Evolutionary conservation across 331 rosid species (phyloP), one percentile per base, ranked within the genome.

Genomic region (Pyrus hybrid): DNA sequence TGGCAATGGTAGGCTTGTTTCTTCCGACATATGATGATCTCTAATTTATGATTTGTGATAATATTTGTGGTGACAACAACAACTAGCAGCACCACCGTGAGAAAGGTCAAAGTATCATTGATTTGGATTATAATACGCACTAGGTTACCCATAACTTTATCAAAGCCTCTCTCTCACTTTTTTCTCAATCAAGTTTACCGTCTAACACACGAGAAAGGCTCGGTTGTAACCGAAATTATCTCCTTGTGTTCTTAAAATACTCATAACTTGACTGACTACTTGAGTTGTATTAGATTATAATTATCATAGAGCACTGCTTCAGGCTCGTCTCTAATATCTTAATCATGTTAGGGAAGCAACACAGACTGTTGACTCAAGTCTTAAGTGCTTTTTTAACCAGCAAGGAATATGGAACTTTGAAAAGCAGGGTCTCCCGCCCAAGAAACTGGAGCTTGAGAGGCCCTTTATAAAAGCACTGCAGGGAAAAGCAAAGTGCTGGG

Each of bases 1-100:
- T 57, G 64, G 37, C 79, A 66, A 57, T 54, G 65, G 53, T 75
- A 41, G 78, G 53, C 18, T 74, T 63, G 63, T 28, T 41, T 22
- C 21, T 20, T 32, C 25, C 49, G 53, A 75, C 35, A 66, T 6
- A 6, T 4, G 26, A 32, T 66, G 49, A 20, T 33, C 63, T 53
- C 21, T n/a, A 20, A 30, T 21, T 60, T 23, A 54, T 23, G 29
- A 33, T 10, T 64, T 65, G 5, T 22, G 57, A 35, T 76, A 13
- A 75, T 75, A 13, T 37, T 8, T 54, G 0, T 71, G 13, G 63
- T 20, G 63, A 43, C 30, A 62, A 2, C 63, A 49, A 64, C 68
- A 18, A 28, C 62, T 12, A 43, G 49, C 49, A 43, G 5, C 49
- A 12, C 49, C 49, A 12, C 49, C 49, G 1, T 4, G 5, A 12